Percentiles rank a stretch among this genome's conserved stretches.
Conservation (phyloP, 257 asterid species). For the Verbena officinalis region DNA sequence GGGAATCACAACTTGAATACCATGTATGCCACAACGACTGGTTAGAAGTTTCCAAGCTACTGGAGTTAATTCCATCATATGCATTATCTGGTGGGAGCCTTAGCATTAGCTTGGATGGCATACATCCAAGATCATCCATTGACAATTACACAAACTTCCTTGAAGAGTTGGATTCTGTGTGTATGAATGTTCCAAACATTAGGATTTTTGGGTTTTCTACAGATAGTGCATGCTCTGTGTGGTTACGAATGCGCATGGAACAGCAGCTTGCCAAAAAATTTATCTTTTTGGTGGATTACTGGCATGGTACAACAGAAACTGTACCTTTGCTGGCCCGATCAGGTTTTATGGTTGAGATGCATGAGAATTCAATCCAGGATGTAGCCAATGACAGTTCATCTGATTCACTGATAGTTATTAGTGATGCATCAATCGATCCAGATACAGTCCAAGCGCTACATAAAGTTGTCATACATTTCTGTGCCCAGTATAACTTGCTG, state of each 20-base stretch:
- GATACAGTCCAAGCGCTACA: conserved; percentile 73
- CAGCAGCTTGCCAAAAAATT: conserved; percentile 79
- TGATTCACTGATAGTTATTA: conserved; percentile 51
- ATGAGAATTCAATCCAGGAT: conserved; percentile 43
- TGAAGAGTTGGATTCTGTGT: conserved; percentile 77
- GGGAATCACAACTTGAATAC: conserved; percentile 99
- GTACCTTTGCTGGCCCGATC: conserved; percentile 82
- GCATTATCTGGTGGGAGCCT: conserved; percentile 76
- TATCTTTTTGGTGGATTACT: conserved; percentile 73
- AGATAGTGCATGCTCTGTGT: conserved; percentile 54
- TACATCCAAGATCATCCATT: conserved; percentile 47
- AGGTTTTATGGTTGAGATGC: conserved; percentile 58
- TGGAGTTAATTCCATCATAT: conserved; percentile 78
- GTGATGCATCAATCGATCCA: conserved; percentile 53
- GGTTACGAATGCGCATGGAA: conserved; percentile 83
- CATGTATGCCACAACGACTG: conserved; percentile 87
- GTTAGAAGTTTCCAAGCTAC: conserved; percentile 81
- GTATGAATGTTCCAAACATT: conserved; percentile 69
- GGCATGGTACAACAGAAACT: conserved; percentile 70
- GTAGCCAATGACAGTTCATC: conserved; percentile 55
- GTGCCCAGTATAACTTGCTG: conserved; percentile 79
- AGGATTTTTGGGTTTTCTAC: conserved; percentile 67
- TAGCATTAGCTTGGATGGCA: conserved; percentile 65
- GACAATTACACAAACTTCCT: conserved; percentile 60
- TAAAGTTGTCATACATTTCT: conserved; percentile 72